Base-by-base conservation (phyloP, 208 protist species). In the Acanthamoeba culbertsoni region DNA sequence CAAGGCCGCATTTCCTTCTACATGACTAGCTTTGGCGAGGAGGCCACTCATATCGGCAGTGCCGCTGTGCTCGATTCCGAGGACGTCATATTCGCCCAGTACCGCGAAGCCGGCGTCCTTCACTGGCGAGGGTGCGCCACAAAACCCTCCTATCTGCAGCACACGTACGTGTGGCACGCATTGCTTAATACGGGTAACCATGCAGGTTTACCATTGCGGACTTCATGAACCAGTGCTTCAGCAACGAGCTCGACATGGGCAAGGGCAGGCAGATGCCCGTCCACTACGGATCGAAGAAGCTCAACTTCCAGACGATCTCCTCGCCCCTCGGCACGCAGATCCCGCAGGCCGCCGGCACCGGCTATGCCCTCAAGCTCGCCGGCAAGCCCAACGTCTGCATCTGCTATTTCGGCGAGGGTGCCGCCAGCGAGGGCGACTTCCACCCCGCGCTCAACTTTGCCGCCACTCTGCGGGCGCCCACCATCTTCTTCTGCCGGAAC, bases 221-320 rank as follows among this genome's bases (percentile, higher is more conserved):
- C 63, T 97, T 99, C 90, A 96, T 99, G 43, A 96, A 98, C 90
- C 98, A 99, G 95, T 99, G 98, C 96, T 99, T 98, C 95, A 97
- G 97, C 48, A 99, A 98, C 94, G 77, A 63, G 48, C 20, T 93
- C 82, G 96, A 98, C 94, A 79, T 96, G 51, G 86, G 98, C 62
- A 99, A 99, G 94, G 98, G 98, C 14, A 96, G 98, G 12, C 98
- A 99, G 97, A 99, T 99, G 99, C 99, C 99, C 18, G 98, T 99
- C 40, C 98, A 99, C 96, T 99, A 99, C 93, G 99, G 99, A 35
- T 98, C 97, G 40, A 95, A 94, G n/a, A 89, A 88, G 42, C 97
- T 99, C 35, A 97, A 99, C 93, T 98, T 98, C 55, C 98, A 99
- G 94, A 99, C 98, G 93, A 97, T 99, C 79, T 98, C 98, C 82